These are phyloP conservation scores for Calonectria ilicicola DNA, from an alignment of 2,329 filamentous ascomycete genomes.

Conservation along the genomic window DNA sequence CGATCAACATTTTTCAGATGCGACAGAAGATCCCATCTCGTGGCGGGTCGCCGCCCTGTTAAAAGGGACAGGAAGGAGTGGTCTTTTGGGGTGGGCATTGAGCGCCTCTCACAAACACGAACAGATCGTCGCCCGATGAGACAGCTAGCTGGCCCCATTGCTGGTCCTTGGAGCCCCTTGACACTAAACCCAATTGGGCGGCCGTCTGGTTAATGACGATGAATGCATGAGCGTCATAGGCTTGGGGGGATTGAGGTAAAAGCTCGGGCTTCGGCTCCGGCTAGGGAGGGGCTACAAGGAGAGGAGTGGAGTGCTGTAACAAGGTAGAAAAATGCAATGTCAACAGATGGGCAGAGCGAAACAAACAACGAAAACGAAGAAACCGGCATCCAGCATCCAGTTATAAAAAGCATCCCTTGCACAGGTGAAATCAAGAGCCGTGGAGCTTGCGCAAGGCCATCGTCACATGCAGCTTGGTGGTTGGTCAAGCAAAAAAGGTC, in stretches of 20 bases:
- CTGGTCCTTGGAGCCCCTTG: slow-evolving; percentile 1
- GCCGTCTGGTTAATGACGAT: background rate
- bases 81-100: background rate
- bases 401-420: background rate
- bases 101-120: slow-evolving; percentile 1
- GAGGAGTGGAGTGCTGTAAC: background rate
- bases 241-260: background rate
- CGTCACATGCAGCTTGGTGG: background rate
- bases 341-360: background rate
- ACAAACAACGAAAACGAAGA: background rate
- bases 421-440: background rate
- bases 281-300: background rate
- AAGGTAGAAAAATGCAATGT: background rate
- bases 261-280: background rate
- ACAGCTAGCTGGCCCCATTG: background rate
- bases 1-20: background rate
- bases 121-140: slow-evolving; percentile 6
- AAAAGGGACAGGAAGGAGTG: background rate
- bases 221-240: slow-evolving; percentile 9
- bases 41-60: background rate
- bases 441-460: background rate
- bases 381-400: background rate
- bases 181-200: background rate
- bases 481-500: background rate
- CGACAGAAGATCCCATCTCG: background rate